Evolutionary conservation across 2,329 filamentous ascomycete species (phyloP).

Genomic region (Neophaeococcomyces aloes): DNA sequence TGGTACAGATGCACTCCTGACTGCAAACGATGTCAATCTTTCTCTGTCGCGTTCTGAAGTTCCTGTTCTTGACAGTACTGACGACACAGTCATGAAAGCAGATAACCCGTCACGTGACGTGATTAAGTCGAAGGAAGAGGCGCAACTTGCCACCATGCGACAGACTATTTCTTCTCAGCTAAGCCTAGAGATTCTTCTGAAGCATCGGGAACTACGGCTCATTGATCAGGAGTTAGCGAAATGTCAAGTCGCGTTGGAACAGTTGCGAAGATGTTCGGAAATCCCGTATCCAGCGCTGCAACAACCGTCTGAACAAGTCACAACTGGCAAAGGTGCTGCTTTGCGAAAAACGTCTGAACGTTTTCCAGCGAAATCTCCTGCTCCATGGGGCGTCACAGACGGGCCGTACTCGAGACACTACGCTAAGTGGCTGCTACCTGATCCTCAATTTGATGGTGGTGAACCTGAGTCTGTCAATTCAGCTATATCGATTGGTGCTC

Average conservation of each 20-base stretch:
- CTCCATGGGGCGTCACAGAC: constrained; percentile 82
- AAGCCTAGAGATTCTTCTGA: constrained; percentile 80
- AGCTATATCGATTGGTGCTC: constrained; percentile 2
- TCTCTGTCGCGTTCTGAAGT: constrained; percentile 8
- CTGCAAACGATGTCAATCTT: constrained; percentile 8
- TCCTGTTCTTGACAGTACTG: constrained; percentile 2
- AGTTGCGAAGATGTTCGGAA: constrained; percentile 81
- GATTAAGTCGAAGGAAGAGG: constrained; percentile 11
- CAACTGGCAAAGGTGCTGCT: constrained; percentile 62
- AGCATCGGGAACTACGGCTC: constrained; percentile 85
- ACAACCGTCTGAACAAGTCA: constrained; percentile 58
- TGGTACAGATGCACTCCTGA: constrained; percentile 14
- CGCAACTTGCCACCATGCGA: constrained; percentile 38
- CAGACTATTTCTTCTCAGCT: constrained; percentile 77
- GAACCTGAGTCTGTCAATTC: constrained; percentile 25
- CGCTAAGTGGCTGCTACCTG: constrained; percentile 86
- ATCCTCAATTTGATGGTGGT: constrained; percentile 70
- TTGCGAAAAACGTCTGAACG: constrained; percentile 9
- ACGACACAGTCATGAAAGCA: constrained; percentile 22
- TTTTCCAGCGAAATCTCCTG: constrained; percentile 49
- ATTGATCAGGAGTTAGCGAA: constrained; percentile 96
- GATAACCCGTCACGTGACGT: background rate
- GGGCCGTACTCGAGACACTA: constrained; percentile 93
- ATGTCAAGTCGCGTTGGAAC: constrained; percentile 85
- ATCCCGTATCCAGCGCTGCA: constrained; percentile 75